Base-by-base conservation (phyloP, 176 grass and related monocot species). In the Poa pratensis region DNA sequence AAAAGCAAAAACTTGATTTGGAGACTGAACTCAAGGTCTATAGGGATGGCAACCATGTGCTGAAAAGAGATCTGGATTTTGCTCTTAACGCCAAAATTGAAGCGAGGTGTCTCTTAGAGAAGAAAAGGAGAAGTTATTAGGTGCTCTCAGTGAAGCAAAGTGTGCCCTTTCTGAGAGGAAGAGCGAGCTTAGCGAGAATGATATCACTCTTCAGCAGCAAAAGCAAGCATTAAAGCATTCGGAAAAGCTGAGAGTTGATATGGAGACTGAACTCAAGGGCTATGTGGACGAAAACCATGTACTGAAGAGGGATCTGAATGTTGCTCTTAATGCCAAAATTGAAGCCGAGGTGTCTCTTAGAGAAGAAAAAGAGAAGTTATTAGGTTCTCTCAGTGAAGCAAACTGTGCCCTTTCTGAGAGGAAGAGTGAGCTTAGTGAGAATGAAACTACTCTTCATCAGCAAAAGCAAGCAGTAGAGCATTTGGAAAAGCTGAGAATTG, bases 21-120 rank as follows among this genome's bases (percentile, higher is more conserved):
- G 81, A 90, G 73, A 46, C 54, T 82, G 81, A 87, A 86, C 50
- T 80, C 24, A 90, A 90, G n/a, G 73, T 69, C 17, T 88, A 82
- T 59, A 76, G 30, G 73, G 72, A 88, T 82, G 86, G 85, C 24
- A 85, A 23, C 37, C 20, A n/a, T 65, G 32, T 68, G 23, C 58
- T 85, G 14, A 85, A 69, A 20, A 85, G 86, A 40, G 83, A 81
- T 14, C 80, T 85, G 80, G 85, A 91, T 57, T 62, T 52, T 51
- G 59, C 77, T 45, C 74, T 88, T 88, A 55, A 54, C 42, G 85
- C 34, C 20, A 90, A 88, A 82, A 52, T 35, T 55, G 69, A 83
- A 75, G 61, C 35, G 90, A 85, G 74, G 62, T 84, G 52, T 24
- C 78, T 54, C 77, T 88, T 52, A 82, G 39, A 81, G 84, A 81